Base-by-base conservation (phyloP, 73 alveolate genomes). In the Uronychia binucleata region DNA sequence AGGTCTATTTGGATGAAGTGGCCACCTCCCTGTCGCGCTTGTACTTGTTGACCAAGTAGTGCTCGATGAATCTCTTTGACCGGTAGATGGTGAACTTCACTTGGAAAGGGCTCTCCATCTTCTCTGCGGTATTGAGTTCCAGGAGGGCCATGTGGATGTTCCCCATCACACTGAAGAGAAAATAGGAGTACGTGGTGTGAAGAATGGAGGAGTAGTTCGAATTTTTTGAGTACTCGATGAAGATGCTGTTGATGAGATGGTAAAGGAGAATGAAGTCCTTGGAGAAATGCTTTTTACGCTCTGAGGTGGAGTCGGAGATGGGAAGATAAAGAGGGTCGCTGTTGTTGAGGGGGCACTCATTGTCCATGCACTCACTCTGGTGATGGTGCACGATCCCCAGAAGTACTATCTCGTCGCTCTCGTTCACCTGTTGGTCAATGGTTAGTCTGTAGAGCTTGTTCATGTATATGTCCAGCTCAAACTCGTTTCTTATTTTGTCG, bases 291-390 rank as follows among this genome's bases (percentile, higher is more conserved):
- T 80, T 79, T 29, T 79, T 30, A 26, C 92, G 28, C 34, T 79
- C 87, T n/a, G 84, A 57, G 58, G 33, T 28, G 58, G 84, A 58
- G 31, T 86, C 92, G 34, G 88, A 60, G 26, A 79, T 57, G 25
- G 92, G 92, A 0, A 78, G 67, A 35, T 86, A 86, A 11, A 86
- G 92, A 30, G 82, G 82, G 19, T 86, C 92, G 31, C 30, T 31
- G 84, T 86, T 86, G 78, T 86, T 86, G 26, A 86, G 79, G 29
- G 92, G 92, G 84, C 92, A 86, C 59, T 86, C 87, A 29, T 34
- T 86, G 75, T 79, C 75, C 27, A 86, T 25, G 31, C 92, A 86
- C 31, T 86, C 92, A 33, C 78, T 28, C 46, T 86, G 67, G 31
- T 86, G 92, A 33, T 86, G 57, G 67, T 86, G 92, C 1, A 86